These are phyloP conservation scores for Alternaria conjuncta DNA, from an alignment of 2,329 filamentous ascomycete species.

Conservation along the genomic window DNA sequence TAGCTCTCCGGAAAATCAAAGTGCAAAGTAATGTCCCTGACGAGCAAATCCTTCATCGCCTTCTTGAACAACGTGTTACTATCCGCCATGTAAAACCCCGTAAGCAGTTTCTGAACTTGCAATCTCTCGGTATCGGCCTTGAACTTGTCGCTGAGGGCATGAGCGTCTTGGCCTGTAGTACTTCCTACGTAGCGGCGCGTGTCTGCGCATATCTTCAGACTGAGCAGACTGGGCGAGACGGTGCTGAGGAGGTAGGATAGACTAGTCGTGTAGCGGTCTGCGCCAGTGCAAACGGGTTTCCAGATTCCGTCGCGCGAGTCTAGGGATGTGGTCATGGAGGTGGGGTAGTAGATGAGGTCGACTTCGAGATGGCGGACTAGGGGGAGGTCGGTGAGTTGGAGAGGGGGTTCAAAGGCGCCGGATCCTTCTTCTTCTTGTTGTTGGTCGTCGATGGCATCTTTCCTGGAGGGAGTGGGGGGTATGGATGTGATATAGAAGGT, in stretches of 20 bases:
- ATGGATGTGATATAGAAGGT: constrained; percentile 40
- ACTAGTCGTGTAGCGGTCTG: constrained; percentile 30
- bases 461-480: constrained; percentile 1
- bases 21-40: constrained; percentile 19
- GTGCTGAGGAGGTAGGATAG: constrained; percentile 21
- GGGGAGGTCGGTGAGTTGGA: constrained; percentile 26
- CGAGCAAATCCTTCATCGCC: constrained; percentile 21
- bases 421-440: constrained; percentile 9
- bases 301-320: constrained; percentile 15
- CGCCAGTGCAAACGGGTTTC: constrained; percentile 23
- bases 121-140: constrained; percentile 13
- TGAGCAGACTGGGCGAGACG: constrained; percentile 15
- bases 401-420: constrained; percentile 36
- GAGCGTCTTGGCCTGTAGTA: not conserved
- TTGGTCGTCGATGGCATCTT: not conserved
- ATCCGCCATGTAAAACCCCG: constrained; percentile 34
- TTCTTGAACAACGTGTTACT: constrained; percentile 21
- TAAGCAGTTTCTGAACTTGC: constrained; percentile 27
- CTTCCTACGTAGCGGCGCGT: constrained; percentile 12
- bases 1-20: constrained; percentile 41
- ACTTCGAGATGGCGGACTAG: constrained; percentile 35
- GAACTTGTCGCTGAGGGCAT: constrained; percentile 4
- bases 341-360: constrained; percentile 36
- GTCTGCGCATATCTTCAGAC: constrained; percentile 22
- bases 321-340: constrained; percentile 7